Conservation (phyloP, 352 stramenopile species). For the Phytophthora kernoviae region DNA sequence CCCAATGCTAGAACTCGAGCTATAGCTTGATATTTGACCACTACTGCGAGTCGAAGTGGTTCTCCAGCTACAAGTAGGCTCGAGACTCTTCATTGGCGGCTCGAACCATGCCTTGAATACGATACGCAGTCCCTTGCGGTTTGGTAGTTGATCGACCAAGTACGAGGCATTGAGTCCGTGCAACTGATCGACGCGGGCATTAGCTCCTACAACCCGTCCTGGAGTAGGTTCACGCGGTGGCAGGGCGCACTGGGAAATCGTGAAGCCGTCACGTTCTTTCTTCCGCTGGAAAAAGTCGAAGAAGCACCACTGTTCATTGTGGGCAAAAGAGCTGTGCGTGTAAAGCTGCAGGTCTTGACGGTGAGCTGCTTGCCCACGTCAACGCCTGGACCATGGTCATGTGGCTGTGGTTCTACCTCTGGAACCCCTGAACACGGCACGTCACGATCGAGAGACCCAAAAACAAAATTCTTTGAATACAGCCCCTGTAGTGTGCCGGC, state of each 20-base stretch:
- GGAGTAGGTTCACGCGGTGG: conserved; percentile 17
- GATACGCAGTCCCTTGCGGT: conserved; percentile 35
- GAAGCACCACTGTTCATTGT: conserved; percentile 48
- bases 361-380: conserved; percentile 26
- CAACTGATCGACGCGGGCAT: conserved; percentile 41
- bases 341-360: conserved; percentile 44
- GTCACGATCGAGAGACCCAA: conserved; percentile 36
- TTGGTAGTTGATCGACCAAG: conserved; percentile 39
- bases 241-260: conserved; percentile 36
- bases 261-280: conserved; percentile 32
- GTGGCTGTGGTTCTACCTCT: neutral
- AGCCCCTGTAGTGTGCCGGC: conserved; percentile 36
- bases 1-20: conserved; percentile 6
- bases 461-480: conserved; percentile 41
- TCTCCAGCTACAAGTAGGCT: neutral
- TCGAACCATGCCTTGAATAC: conserved; percentile 49
- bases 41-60: conserved; percentile 22
- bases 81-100: neutral
- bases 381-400: conserved; percentile 1
- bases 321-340: conserved; percentile 31
- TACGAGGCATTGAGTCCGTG: conserved; percentile 42
- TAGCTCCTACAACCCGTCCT: conserved; percentile 20
- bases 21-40: conserved; percentile 10
- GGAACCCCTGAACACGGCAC: conserved; percentile 14
- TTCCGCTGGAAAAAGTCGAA: conserved; percentile 37